Evolutionary conservation across 768 basidiomycete genomes (phyloP), one percentile per base, ranked within the genome.

Genomic region (Russula emetica): DNA sequence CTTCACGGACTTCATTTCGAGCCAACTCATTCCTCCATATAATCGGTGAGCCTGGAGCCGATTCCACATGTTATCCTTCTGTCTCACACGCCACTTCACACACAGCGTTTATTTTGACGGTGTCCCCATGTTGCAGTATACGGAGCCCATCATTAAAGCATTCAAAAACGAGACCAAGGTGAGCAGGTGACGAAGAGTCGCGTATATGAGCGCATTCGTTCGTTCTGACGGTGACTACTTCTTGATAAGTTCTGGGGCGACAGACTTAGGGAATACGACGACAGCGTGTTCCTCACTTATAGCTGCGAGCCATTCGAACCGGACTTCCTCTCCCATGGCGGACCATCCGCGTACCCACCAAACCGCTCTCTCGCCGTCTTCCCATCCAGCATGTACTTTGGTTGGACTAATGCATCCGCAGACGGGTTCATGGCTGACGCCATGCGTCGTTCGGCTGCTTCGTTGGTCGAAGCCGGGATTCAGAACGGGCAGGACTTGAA

Each of bases 171-270:
- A 64, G 28, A 55, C 52, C 28, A 40, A 47, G 44, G 63, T 55
- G 53, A 47, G 63, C 3, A n/a, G n/a, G 1, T 22, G 18, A n/a
- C 5, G 7, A 18, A 28, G 18, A 4, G 2, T 36, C 1, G n/a
- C 34, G 26, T 26, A 18, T 5, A 32, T 7, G 22, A 18, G 1
- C 24, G 20, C 18, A 34, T 16, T 22, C 30, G 0, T 38, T 45
- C 9, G 18, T 28, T 28, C 7, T 28, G 24, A 30, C 14, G 30
- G 34, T 5, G 22, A 4, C 34, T 10, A 55, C n/a, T 0, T 22
- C n/a, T 45, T 22, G n/a, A 22, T 45, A 85, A 85, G 80, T 79
- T 79, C 70, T 83, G 79, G 80, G 80, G 82, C 20, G 60, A 64
- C 6, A 58, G 58, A 6, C 70, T 79, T n/a, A 65, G 74, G 34